Base-by-base conservation (phyloP, 179 eudicot species). In the Nepenthes alata region DNA sequence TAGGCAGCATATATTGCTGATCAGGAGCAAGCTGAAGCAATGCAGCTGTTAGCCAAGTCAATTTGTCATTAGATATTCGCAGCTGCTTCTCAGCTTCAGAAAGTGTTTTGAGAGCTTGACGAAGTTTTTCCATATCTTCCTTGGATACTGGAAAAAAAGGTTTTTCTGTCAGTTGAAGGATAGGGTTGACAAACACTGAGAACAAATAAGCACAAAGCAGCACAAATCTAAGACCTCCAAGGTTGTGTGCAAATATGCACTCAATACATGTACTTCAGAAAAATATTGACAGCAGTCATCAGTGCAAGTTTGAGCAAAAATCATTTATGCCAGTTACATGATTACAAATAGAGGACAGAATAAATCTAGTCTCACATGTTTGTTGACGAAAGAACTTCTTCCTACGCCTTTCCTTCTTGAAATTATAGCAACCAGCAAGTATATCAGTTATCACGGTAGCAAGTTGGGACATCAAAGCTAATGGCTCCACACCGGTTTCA, bases 21-120 rank as follows among this genome's bases (percentile, higher is more conserved):
- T 93, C 95, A 34, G 98, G 98, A 71, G 96, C 98, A 73, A 93
- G 95, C 67, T 93, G 98, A 75, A 93, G 84, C 60, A 89, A 62
- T 16, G 95, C 95, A 36, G 98, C 95, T 1, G 96, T 93, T 41
- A 93, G 84, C 98, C 96, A 89, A n/a, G 96, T 93, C 59, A 86
- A 63, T 72, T 78, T 81, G 72, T 93, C 98, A 72, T 80, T 86
- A 51, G 98, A 89, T 71, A 74, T 59, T 77, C 96, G 76, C 68
- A 93, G 81, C 82, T 89, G 96, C 69, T 93, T 93, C 72, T 93
- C 96, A 34, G 98, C 93, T 75, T 86, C 95, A 41, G 98, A 93
- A 11, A 93, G 78, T 37, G 95, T 93, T 75, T 83, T 93, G 53
- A 89, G 67, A 49, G 98, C 98, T 67, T 86, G 93, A 34, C 98